Conservation (phyloP, 495 filamentous ascomycete genomes). For the Coniosporium apollinis region DNA sequence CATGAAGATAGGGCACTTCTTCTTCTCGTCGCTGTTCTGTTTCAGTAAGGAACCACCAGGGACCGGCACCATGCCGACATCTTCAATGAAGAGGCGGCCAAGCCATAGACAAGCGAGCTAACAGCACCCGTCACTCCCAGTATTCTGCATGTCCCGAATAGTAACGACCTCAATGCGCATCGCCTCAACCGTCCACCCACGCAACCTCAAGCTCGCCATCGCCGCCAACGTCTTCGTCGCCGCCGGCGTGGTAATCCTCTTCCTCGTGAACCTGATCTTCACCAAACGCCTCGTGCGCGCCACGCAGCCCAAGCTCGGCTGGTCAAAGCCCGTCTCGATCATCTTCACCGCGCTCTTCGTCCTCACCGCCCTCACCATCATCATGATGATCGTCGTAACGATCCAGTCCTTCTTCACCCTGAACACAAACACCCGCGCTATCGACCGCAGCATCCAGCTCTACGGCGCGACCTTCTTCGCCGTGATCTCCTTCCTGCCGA, state of each 20-base stretch:
- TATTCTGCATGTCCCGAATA: constrained; percentile 23
- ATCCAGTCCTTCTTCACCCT: constrained; percentile 54
- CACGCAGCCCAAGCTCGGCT: constrained; percentile 53
- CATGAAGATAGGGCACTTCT: constrained; percentile 12
- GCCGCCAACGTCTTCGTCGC: constrained; percentile 39
- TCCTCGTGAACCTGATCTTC: constrained; percentile 65
- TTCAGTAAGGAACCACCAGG: constrained; percentile 32
- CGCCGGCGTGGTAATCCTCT: constrained; percentile 64
- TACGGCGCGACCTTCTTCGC: constrained; percentile 49
- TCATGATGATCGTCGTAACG: constrained; percentile 51
- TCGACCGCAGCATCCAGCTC: constrained; percentile 47
- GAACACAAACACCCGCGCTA: constrained; percentile 28
- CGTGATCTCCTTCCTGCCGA: constrained; percentile 57
- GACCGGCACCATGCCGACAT: background rate
- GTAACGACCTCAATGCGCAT: constrained; percentile 10
- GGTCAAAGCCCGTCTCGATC: constrained; percentile 33
- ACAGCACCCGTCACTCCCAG: constrained; percentile 4
- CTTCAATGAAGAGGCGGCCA: no score
- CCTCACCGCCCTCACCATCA: constrained; percentile 41
- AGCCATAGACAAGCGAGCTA: background rate
- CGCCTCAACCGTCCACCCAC: constrained; percentile 6
- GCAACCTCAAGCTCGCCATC: constrained; percentile 19
- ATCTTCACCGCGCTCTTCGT: constrained; percentile 41
- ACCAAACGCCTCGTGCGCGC: constrained; percentile 61
- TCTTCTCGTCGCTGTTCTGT: constrained; percentile 39